Conservation (phyloP, 768 basidiomycete genomes). For the Naganishia randhawae region DNA sequence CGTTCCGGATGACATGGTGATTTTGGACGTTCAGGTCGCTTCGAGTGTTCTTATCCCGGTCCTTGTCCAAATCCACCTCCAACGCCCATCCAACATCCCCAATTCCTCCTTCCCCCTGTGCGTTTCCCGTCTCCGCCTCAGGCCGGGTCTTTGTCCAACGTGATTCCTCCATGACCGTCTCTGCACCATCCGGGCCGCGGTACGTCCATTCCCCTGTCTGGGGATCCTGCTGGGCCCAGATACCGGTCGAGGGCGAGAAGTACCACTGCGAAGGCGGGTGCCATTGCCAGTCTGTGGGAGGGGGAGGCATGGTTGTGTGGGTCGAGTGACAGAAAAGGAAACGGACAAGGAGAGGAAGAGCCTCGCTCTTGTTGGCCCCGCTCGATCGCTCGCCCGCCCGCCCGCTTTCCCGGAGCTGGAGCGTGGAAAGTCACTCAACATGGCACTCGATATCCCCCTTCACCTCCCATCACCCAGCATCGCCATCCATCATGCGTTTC, state of each 20-base stretch:
- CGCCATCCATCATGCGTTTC: not conserved
- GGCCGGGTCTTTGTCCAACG: no score
- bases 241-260: not conserved
- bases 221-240: not conserved
- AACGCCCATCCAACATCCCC: constrained; percentile 26
- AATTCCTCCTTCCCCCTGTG: constrained; percentile 14
- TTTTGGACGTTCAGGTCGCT: no score
- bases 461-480: not conserved
- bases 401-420: not conserved
- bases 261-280: not conserved
- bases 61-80: constrained; percentile 1
- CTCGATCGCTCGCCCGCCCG: not conserved
- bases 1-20: not conserved
- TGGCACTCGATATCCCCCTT: not conserved
- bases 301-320: not conserved
- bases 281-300: constrained; percentile 17
- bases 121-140: no score
- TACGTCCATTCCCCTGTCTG: constrained; percentile 5
- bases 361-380: not conserved
- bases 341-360: not conserved
- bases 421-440: not conserved
- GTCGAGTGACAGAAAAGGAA: not conserved
- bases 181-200: not conserved
- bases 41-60: no score
- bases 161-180: no score